Percentiles rank a stretch among this genome's conserved stretches.
Evolutionary conservation across 2,329 filamentous ascomycete genomes (phyloP).

Genomic region (Herpomyces periplanetae): DNA sequence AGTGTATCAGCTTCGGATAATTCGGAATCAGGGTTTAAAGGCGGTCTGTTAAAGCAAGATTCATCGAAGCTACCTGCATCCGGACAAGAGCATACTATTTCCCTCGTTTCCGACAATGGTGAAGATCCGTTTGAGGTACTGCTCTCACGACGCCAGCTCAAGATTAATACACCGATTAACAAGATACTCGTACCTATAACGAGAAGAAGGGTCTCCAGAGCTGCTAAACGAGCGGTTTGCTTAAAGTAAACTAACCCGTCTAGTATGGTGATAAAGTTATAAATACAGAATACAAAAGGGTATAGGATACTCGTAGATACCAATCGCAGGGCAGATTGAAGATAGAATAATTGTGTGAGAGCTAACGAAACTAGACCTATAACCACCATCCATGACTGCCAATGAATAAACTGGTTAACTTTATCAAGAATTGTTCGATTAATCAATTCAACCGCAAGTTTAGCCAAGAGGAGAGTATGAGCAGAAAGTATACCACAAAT

Average conservation of each 20-base stretch:
- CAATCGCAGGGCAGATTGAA: slow-evolving; percentile 67
- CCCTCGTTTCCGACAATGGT: no score
- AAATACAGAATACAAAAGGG: slow-evolving; percentile 86
- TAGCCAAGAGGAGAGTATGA: slow-evolving; percentile 65
- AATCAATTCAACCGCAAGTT: slow-evolving; percentile 75
- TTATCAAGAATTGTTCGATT: slow-evolving; percentile 51
- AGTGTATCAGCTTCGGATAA: no score
- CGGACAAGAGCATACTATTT: no score
- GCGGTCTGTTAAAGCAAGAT: no score
- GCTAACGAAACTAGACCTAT: slow-evolving; percentile 41
- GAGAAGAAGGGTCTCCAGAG: slow-evolving; percentile 38
- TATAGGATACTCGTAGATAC: slow-evolving; percentile 86
- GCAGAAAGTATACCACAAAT: slow-evolving; percentile 69
- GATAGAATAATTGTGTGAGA: slow-evolving; percentile 65
- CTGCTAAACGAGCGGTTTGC: slow-evolving; percentile 39
- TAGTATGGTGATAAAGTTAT: slow-evolving; percentile 92
- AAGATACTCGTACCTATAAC: slow-evolving; percentile 53
- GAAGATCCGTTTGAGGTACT: no score
- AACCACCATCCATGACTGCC: slow-evolving; percentile 76
- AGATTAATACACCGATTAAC: slow-evolving; percentile 45
- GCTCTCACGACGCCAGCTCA: slow-evolving; percentile 83
- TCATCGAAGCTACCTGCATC: no score
- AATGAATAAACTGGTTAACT: slow-evolving; percentile 69
- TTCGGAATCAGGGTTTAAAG: no score
- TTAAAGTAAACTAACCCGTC: slow-evolving; percentile 90